phyloP scores from a whole-genome alignment of 495 filamentous ascomycete species.

The Penicillium steckii region DNA sequence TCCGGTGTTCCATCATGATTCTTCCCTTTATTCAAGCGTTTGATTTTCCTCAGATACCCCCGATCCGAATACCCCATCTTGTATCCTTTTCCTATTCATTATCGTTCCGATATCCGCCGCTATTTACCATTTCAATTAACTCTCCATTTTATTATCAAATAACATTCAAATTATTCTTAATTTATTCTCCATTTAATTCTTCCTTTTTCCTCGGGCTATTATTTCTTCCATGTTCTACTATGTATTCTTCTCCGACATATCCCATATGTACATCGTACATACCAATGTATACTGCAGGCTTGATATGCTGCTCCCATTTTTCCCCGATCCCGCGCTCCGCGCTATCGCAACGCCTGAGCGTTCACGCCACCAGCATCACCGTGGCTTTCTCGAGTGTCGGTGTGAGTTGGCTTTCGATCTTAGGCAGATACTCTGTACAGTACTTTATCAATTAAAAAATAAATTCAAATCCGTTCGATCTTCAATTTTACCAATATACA shows the following conservation, averaged over 20 bases:
- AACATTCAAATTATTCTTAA: too few relatives aligned
- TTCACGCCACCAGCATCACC: constrained; percentile 5
- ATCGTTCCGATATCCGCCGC: constrained; percentile 17
- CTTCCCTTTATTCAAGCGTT: constrained; percentile 13
- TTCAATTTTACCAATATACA: too few relatives aligned
- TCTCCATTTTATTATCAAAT: not conserved
- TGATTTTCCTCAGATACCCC: constrained; percentile 21
- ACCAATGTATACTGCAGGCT: too few relatives aligned
- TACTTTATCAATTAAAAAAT: not conserved
- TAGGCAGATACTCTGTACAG: constrained; percentile 4
- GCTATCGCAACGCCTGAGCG: constrained; percentile 14
- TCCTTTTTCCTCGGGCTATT: not conserved
- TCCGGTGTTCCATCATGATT: constrained; percentile 21
- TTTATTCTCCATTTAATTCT: not conserved
- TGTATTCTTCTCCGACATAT: not conserved
- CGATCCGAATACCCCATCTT: constrained; percentile 21
- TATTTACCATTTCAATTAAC: not conserved
- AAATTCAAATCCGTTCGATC: not conserved
- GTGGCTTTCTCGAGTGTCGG: constrained; percentile 14
- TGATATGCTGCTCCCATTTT: too few relatives aligned
- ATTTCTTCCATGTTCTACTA: not conserved
- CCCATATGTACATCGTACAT: too few relatives aligned
- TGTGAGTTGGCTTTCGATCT: constrained; percentile 16
- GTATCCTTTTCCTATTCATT: constrained; percentile 19
- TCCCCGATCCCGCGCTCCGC: constrained; percentile 17